Conservation (phyloP, 2,329 filamentous ascomycete genomes). For the Xylaria sp. region DNA sequence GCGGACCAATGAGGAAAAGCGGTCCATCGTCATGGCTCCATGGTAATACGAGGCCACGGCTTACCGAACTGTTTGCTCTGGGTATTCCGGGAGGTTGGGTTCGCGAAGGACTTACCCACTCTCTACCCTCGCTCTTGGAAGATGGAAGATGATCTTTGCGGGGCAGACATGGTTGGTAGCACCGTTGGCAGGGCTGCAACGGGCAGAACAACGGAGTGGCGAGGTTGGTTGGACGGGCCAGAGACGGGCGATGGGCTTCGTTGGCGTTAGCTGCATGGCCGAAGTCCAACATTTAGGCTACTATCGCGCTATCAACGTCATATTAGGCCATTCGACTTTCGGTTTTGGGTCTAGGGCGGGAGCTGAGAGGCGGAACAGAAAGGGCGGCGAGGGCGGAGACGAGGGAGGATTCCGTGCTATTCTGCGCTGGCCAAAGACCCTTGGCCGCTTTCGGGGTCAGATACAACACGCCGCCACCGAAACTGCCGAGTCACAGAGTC, state of each 20-base stretch:
- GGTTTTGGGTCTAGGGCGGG: constrained; percentile 25
- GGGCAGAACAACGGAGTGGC: not conserved
- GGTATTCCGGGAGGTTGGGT: constrained; percentile 22
- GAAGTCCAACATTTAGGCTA: not conserved
- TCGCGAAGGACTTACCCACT: not conserved
- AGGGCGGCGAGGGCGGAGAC: constrained; percentile 29
- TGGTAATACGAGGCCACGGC: constrained; percentile 43
- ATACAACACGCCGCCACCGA: constrained; percentile 40
- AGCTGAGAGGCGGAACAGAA: constrained; percentile 32
- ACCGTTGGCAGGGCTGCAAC: constrained; percentile 4
- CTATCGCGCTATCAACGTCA: constrained; percentile 36
- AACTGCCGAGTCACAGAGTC: constrained; percentile 41
- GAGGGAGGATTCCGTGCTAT: constrained; percentile 6
- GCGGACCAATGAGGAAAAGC: constrained; percentile 28
- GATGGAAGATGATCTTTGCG: constrained; percentile 37
- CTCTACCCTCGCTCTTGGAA: not conserved
- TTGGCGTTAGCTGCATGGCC: constrained; percentile 4
- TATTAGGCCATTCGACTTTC: constrained; percentile 38
- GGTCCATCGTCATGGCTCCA: constrained; percentile 28
- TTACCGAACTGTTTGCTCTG: constrained; percentile 25
- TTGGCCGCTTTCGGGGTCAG: constrained; percentile 36
- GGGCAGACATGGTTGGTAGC: constrained; percentile 27
- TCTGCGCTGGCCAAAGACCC: constrained; percentile 34
- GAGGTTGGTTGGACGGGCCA: not conserved
- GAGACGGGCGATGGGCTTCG: not conserved